Conservation (phyloP, 495 filamentous ascomycete genomes). For the Talaromyces liani region DNA sequence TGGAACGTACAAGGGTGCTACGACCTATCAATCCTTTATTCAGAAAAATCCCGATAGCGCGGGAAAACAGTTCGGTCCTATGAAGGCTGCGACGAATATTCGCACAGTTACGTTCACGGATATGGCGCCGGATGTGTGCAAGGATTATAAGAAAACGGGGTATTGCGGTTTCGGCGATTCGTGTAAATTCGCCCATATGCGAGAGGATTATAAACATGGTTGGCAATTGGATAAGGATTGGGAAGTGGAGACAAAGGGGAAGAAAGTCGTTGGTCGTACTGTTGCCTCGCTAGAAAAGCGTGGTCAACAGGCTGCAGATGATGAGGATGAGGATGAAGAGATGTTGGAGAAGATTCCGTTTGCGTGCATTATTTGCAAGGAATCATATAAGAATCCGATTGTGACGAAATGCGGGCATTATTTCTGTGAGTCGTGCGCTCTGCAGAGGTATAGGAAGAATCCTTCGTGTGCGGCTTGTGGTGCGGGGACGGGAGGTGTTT, state of each 20-base stretch:
- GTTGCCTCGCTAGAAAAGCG: constrained; percentile 48
- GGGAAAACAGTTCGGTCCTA: constrained; percentile 64
- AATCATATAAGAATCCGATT: constrained; percentile 72
- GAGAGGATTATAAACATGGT: constrained; percentile 85
- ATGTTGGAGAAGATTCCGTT: constrained; percentile 86
- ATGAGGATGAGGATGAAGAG: constrained; percentile 66
- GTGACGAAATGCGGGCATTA: constrained; percentile 92
- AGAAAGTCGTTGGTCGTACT: constrained; percentile 54
- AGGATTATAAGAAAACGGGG: constrained; percentile 88
- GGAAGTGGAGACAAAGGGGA: constrained; percentile 76
- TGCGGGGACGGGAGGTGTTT: constrained; percentile 76
- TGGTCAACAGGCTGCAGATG: constrained; percentile 37
- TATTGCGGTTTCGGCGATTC: constrained; percentile 67
- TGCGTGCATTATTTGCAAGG: constrained; percentile 87
- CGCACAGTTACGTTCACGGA: constrained; percentile 86
- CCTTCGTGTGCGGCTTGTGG: constrained; percentile 83
- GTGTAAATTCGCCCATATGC: constrained; percentile 84
- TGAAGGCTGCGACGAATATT: constrained; percentile 85
- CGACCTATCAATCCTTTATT: constrained; percentile 66
- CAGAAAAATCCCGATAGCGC: constrained; percentile 78
- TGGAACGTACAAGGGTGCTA: constrained; percentile 70
- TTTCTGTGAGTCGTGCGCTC: constrained; percentile 85
- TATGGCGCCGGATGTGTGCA: constrained; percentile 90
- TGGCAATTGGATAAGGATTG: constrained; percentile 95
- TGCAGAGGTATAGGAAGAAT: constrained; percentile 73